Evolutionary conservation across 768 basidiomycete genomes (phyloP).

Genomic region (Suillus bovinus): DNA sequence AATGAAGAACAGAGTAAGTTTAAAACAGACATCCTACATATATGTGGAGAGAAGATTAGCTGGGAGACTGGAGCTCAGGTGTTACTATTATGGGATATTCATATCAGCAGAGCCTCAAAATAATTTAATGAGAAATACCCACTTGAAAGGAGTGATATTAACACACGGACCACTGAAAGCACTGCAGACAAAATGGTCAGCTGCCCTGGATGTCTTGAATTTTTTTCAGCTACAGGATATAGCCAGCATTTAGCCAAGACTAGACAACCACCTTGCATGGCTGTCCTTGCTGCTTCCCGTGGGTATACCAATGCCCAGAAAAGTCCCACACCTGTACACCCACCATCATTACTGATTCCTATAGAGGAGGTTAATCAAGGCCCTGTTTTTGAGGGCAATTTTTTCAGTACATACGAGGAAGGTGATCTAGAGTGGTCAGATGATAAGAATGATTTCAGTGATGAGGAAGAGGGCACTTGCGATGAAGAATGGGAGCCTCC

Average conservation of each 20-base stretch:
- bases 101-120: too few relatives aligned
- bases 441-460: neutral
- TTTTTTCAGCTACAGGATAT: neutral
- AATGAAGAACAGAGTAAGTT: too few relatives aligned
- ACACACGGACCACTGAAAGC: too few relatives aligned
- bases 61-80: too few relatives aligned
- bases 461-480: neutral
- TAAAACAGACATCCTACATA: too few relatives aligned
- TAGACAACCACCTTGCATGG: neutral
- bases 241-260: neutral
- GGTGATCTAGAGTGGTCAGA: neutral
- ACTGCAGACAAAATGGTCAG: neutral
- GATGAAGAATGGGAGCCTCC: neutral
- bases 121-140: too few relatives aligned
- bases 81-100: too few relatives aligned
- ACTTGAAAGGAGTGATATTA: too few relatives aligned
- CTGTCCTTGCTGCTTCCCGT: neutral
- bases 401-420: neutral
- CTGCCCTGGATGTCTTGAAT: neutral
- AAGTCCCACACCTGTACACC: too few relatives aligned
- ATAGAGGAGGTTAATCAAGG: neutral
- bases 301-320: too few relatives aligned
- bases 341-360: too few relatives aligned
- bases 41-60: too few relatives aligned
- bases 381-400: neutral